These are phyloP conservation scores for Aureobasidium sp. DNA, from an alignment of 2,329 filamentous ascomycete genomes.

Conservation along the genomic window DNA sequence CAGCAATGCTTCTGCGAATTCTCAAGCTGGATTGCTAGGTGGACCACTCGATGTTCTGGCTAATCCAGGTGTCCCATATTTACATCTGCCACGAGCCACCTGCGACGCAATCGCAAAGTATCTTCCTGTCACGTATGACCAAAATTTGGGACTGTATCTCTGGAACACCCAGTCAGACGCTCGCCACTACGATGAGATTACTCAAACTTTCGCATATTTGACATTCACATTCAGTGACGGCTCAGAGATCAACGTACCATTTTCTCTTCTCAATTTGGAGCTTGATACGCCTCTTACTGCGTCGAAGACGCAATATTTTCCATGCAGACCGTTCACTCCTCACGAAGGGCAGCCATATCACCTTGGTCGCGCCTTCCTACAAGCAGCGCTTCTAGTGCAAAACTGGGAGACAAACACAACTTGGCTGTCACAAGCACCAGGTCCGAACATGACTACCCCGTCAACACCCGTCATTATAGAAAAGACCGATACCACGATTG, in stretches of 20 bases:
- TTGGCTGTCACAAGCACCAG: neutral
- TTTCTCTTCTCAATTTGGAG: neutral
- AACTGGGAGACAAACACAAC: neutral
- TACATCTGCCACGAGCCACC: neutral
- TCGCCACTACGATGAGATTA: neutral
- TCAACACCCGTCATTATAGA: neutral
- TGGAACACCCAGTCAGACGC: neutral
- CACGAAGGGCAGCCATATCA: neutral
- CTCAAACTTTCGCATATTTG: neutral
- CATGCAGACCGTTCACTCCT: neutral
- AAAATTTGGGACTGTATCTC: neutral
- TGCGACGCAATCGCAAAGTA: neutral
- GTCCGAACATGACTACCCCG: neutral
- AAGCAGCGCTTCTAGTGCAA: slow-evolving; percentile 1
- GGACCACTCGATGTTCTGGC: neutral
- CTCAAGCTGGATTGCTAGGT: neutral
- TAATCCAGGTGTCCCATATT: slow-evolving; percentile 3
- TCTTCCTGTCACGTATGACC: neutral
- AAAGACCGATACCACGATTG: neutral
- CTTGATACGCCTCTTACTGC: neutral
- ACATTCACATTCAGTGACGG: neutral
- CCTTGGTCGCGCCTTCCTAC: slow-evolving; percentile 5
- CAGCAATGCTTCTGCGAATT: neutral
- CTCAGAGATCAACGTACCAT: neutral
- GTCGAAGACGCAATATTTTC: neutral